Percentiles rank a stretch among this genome's conserved stretches.
These are phyloP conservation scores for Dryas drummondii DNA, from an alignment of 306 rosid genomes.

Conservation along the genomic window DNA sequence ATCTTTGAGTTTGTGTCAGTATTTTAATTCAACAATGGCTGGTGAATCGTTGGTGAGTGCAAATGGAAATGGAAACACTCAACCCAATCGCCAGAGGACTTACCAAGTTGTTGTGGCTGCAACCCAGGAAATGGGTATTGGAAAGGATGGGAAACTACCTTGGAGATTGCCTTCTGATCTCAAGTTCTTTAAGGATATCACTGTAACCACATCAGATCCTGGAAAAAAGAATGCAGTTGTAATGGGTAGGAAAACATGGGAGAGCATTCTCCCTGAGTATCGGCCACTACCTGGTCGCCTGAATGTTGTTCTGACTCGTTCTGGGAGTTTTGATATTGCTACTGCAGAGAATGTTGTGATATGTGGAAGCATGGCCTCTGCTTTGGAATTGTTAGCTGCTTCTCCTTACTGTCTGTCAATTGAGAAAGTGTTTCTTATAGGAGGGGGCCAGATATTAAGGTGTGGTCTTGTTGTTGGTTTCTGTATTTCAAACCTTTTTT, in stretches of 20 bases:
- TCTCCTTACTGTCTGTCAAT: slow-evolving; percentile 88
- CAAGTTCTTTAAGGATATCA: slow-evolving; percentile 68
- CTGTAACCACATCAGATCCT: slow-evolving; percentile 61
- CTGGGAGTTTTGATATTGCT: slow-evolving; percentile 90
- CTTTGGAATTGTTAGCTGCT: slow-evolving; percentile 85
- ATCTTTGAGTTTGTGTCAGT: slow-evolving; percentile 23
- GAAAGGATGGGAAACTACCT: slow-evolving; percentile 81
- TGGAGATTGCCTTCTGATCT: slow-evolving; percentile 83
- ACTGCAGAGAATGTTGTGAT: slow-evolving; percentile 88
- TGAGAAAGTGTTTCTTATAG: slow-evolving; percentile 88
- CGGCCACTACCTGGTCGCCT: slow-evolving; percentile 88
- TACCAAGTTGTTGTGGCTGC: slow-evolving; percentile 93
- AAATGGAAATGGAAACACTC: slow-evolving; percentile 55
- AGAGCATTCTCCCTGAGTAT: slow-evolving; percentile 58
- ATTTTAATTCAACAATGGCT: slow-evolving; percentile 56
- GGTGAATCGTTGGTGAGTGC: slow-evolving; percentile 46
- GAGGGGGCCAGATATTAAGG: slow-evolving; percentile 90
- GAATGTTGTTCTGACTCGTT: slow-evolving; percentile 89
- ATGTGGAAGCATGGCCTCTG: slow-evolving; percentile 85
- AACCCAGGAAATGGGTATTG: slow-evolving; percentile 81
- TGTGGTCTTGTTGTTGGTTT: slow-evolving; percentile 23
- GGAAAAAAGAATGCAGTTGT: slow-evolving; percentile 84
- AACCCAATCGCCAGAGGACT: slow-evolving; percentile 63
- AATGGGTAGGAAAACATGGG: slow-evolving; percentile 98
- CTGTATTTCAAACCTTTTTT: slow-evolving; percentile 10